These are phyloP conservation scores for Canna indica DNA, from an alignment of 176 grass and related monocot genomes.

Conservation along the genomic window DNA sequence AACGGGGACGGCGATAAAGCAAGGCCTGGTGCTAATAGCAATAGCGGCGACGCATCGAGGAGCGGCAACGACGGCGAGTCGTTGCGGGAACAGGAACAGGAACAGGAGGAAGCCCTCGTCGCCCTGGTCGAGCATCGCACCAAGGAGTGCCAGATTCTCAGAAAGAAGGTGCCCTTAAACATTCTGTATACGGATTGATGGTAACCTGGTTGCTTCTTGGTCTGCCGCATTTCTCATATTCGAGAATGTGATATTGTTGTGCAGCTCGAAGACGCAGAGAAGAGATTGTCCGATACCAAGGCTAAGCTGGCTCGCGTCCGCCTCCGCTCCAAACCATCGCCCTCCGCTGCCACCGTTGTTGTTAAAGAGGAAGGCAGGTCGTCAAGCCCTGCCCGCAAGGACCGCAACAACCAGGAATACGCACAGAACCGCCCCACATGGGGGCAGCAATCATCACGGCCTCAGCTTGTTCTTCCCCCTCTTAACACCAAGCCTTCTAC, in stretches of 20 bases:
- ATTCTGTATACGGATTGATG: slow-evolving; percentile 2
- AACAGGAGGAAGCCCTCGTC: slow-evolving; percentile 33
- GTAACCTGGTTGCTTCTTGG: not conserved
- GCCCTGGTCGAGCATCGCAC: slow-evolving; percentile 32
- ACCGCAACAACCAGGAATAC: not conserved
- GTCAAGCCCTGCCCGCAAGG: not conserved
- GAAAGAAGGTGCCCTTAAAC: slow-evolving; percentile 24
- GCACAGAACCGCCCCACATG: not conserved
- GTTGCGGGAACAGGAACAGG: not conserved
- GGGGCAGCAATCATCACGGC: slow-evolving; percentile 18
- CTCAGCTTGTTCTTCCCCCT: slow-evolving; percentile 52
- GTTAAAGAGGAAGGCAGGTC: slow-evolving; percentile 14
- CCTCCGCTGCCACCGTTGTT: not conserved
- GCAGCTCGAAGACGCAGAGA: slow-evolving; percentile 56
- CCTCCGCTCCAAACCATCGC: slow-evolving; percentile 11
- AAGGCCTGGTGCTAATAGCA: not conserved
- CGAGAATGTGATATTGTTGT: not conserved
- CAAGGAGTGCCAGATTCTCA: slow-evolving; percentile 28
- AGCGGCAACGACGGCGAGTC: not conserved
- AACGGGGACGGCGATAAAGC: not conserved
- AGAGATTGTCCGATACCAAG: slow-evolving; percentile 41
- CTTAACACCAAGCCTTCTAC: slow-evolving; percentile 6
- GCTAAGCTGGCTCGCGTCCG: slow-evolving; percentile 28
- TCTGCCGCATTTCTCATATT: not conserved
- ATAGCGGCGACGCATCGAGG: not conserved